Percentiles rank a stretch among this genome's conserved stretches.
Conservation (phyloP, 2,329 filamentous ascomycete species). For the Thermoascus crustaceus region DNA sequence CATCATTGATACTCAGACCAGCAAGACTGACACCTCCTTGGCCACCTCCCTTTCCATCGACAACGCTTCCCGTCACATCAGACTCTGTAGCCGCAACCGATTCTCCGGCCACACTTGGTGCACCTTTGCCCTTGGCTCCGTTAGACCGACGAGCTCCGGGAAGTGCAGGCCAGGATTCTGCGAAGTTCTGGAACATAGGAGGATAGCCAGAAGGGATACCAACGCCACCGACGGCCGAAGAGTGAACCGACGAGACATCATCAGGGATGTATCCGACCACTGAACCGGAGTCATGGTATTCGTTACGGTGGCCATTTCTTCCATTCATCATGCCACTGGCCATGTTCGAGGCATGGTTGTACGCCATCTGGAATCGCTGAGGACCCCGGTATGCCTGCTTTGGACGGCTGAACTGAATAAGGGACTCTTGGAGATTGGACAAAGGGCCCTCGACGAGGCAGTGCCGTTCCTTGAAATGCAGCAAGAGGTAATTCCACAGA, state of each 20-base stretch:
- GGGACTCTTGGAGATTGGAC: conserved; percentile 88
- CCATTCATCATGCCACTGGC: conserved; percentile 46
- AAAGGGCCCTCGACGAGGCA: conserved; percentile 93
- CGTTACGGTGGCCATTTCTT: conserved; percentile 41
- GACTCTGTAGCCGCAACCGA: conserved; percentile 88
- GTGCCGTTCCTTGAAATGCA: conserved; percentile 95
- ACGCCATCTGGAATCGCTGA: conserved; percentile 76
- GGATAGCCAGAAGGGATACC: conserved; percentile 78
- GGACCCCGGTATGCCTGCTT: conserved; percentile 87
- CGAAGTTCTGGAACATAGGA: conserved; percentile 91
- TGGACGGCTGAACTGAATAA: conserved; percentile 89
- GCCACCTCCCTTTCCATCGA: conserved; percentile 61
- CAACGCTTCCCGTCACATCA: conserved; percentile 69
- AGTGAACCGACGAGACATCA: conserved; percentile 92
- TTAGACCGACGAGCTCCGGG: conserved; percentile 59
- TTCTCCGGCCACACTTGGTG: conserved; percentile 77
- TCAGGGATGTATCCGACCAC: conserved; percentile 94
- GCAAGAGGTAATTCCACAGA: conserved; percentile 87
- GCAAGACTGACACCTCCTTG: conserved; percentile 85
- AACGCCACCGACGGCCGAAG: conserved; percentile 77
- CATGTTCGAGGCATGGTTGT: conserved; percentile 57
- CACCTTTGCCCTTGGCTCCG: conserved; percentile 58
- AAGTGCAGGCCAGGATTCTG: conserved; percentile 80
- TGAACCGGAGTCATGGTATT: conserved; percentile 69
- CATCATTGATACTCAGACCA: conserved; percentile 66